phyloP scores from a whole-genome alignment of 2,329 filamentous ascomycete genomes.

The Rhexocercosporidium sp. region DNA sequence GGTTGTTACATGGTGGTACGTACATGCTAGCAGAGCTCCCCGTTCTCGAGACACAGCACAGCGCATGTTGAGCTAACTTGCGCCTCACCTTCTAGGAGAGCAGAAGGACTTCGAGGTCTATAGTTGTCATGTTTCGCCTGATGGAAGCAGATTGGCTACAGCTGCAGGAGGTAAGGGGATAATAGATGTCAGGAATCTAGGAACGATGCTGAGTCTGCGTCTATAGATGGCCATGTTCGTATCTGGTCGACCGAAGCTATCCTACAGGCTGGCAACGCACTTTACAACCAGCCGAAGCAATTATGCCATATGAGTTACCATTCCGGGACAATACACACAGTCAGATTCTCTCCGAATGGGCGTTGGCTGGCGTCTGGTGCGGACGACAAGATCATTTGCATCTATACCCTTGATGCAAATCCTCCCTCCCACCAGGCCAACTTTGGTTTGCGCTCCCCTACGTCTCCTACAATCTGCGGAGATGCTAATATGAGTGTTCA shows the following conservation, averaged over 20 bases:
- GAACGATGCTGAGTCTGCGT: slow-evolving; percentile 31
- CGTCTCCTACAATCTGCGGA: slow-evolving; percentile 27
- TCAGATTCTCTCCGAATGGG: slow-evolving; percentile 94
- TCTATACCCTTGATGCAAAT: slow-evolving; percentile 84
- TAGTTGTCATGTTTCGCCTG: slow-evolving; percentile 95
- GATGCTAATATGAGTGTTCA: slow-evolving; percentile 25
- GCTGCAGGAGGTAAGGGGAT: slow-evolving; percentile 79
- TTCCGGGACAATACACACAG: slow-evolving; percentile 94
- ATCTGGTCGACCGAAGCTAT: slow-evolving; percentile 98
- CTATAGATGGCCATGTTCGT: slow-evolving; percentile 87
- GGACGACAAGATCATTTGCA: slow-evolving; percentile 98
- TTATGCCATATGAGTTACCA: slow-evolving; percentile 98
- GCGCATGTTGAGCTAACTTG: slow-evolving; percentile 32
- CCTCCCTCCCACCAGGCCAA: slow-evolving; percentile 77
- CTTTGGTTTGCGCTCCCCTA: slow-evolving; percentile 66
- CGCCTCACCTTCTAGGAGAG: slow-evolving; percentile 65
- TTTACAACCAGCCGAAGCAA: slow-evolving; percentile 82
- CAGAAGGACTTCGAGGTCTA: slow-evolving; percentile 99
- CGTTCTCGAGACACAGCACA: slow-evolving; percentile 25
- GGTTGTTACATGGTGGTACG: slow-evolving; percentile 90
- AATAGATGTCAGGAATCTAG: not conserved
- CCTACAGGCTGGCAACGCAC: slow-evolving; percentile 75
- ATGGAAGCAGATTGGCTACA: slow-evolving; percentile 89
- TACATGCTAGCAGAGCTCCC: slow-evolving; percentile 9
- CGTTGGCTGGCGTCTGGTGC: slow-evolving; percentile 96